A percentile compares a stretch with the other conserved stretches of the same genome.
phyloP scores from a whole-genome alignment of 768 basidiomycete species.

The Pleurotus giganteus region DNA sequence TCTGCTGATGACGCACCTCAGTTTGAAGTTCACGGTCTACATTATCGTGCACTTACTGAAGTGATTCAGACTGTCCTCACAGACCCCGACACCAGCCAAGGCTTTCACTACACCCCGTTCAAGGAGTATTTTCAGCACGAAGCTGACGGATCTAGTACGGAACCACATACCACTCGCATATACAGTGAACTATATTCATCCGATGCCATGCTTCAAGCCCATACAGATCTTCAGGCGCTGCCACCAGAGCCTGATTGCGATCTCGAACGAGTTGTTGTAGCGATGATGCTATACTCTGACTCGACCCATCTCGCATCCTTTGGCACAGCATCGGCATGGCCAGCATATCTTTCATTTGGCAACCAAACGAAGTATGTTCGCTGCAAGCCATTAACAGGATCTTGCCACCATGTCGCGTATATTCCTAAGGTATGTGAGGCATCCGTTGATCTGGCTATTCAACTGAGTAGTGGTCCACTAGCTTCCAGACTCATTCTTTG shows the following conservation, averaged over 20 bases:
- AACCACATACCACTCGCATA: slow-evolving; percentile 6
- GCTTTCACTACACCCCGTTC: slow-evolving; percentile 20
- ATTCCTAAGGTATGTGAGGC: slow-evolving; percentile 18
- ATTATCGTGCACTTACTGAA: slow-evolving; percentile 16
- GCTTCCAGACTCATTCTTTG: slow-evolving; percentile 12
- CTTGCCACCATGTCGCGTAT: slow-evolving; percentile 30
- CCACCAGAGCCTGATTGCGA: slow-evolving; percentile 12
- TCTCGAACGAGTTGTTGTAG: slow-evolving; percentile 13
- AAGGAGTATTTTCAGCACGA: slow-evolving; percentile 17
- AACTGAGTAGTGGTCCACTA: neutral
- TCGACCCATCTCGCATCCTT: slow-evolving; percentile 26
- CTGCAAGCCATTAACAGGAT: slow-evolving; percentile 16
- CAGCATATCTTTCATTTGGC: slow-evolving; percentile 31
- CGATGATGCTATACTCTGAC: slow-evolving; percentile 27
- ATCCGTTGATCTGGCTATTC: neutral
- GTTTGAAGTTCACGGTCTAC: slow-evolving; percentile 17
- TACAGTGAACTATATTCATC: slow-evolving; percentile 18
- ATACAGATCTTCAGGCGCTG: slow-evolving; percentile 7
- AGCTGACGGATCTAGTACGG: neutral
- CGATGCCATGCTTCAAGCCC: slow-evolving; percentile 12
- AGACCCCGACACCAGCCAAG: neutral
- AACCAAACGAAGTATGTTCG: slow-evolving; percentile 32
- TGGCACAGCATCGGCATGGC: slow-evolving; percentile 29
- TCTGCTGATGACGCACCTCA: slow-evolving; percentile 17
- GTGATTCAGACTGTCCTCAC: slow-evolving; percentile 15